These are phyloP conservation scores for Colletotrichum karsti DNA, from an alignment of 2,329 filamentous ascomycete genomes.

Conservation along the genomic window DNA sequence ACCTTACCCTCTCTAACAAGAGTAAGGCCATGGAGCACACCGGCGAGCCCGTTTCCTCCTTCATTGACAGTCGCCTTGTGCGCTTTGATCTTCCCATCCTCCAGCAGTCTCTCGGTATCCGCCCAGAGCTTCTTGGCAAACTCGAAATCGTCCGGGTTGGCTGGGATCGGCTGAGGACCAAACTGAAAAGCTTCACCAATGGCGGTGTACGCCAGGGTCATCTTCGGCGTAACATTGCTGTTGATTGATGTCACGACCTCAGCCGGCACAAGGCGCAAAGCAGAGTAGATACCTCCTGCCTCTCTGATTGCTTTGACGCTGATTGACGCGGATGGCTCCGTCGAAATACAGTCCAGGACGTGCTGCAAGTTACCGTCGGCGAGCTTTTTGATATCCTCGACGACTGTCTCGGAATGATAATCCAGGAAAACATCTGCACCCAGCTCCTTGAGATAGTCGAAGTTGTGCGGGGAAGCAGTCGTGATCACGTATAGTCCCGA, in stretches of 20 bases:
- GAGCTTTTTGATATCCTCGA: conserved; percentile 32
- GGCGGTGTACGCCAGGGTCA: conserved; percentile 49
- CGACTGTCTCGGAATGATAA: conserved; percentile 43
- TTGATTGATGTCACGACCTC: conserved; percentile 51
- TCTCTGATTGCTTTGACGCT: conserved; percentile 39
- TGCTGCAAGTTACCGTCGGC: conserved; percentile 34
- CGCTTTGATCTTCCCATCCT: conserved; percentile 43
- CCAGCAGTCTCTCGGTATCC: conserved; percentile 41
- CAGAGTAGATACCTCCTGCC: conserved; percentile 44
- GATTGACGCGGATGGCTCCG: conserved; percentile 34
- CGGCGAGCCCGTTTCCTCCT: conserved; percentile 39
- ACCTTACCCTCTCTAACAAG: conserved; percentile 10
- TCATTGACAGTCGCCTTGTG: conserved; percentile 39
- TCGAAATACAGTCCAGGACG: conserved; percentile 46
- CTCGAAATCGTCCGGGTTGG: conserved; percentile 39
- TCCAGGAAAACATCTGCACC: conserved; percentile 58
- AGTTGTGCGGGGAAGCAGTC: conserved; percentile 48
- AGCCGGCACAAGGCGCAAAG: conserved; percentile 43
- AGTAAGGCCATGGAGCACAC: conserved; percentile 34
- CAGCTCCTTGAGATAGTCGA: conserved; percentile 46
- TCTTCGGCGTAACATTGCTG: conserved; percentile 35
- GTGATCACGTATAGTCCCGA: conserved; percentile 49
- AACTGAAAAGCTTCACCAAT: conserved; percentile 43
- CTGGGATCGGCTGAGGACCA: conserved; percentile 32
- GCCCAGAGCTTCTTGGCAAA: conserved; percentile 47